Base-by-base conservation (phyloP, 768 basidiomycete species). In the Dacryopinax spathularia region DNA sequence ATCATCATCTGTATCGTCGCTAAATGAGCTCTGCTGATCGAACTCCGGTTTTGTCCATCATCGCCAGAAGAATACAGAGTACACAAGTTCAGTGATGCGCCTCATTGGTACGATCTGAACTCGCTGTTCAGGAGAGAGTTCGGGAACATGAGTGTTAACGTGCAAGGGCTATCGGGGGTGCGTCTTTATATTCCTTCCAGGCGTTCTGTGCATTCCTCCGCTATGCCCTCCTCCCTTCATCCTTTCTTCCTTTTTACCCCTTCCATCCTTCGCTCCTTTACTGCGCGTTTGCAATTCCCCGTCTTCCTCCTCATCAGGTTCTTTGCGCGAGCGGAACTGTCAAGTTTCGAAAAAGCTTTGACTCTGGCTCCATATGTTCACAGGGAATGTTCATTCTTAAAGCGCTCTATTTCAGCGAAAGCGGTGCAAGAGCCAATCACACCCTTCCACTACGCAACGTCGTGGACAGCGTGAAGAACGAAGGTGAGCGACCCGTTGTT, bases 81-180 rank as follows among this genome's bases (percentile, higher is more conserved):
- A 13, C 72, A 75, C 1, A 84, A 84, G 65, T 79, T 89, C 75
- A 80, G 88, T n/a, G 86, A 79, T 66, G 80, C 87, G 1, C 88
- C 88, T 1, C 88, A 89, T 69, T 89, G 86, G 85, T 98, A 99
- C 68, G 95, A 97, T 71, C 80, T 99, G 7, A 86, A 93, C 63
- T 83, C 85, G 6, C 77, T 99, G 6, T 98, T 97, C 75, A 73
- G 75, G 27, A 96, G 95, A 73, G 80, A 82, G 1, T 91, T 91
- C 66, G 86, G 89, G 0, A 82, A 88, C 69, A 88, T 97, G 73
- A 84, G 84, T 0, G 89, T 91, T 43, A 95, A 98, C 70, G 93
- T 98, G 0, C 95, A 97, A 76, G 92, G 88, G 0, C 74, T 97
- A 15, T 88, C 94, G 0, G 78, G 88, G 73, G 93, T 93, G 70